Percentiles rank a stretch among this genome's conserved stretches.
phyloP scores from a whole-genome alignment of 805 yeast genomes.

The Sungouiella blattae region DNA sequence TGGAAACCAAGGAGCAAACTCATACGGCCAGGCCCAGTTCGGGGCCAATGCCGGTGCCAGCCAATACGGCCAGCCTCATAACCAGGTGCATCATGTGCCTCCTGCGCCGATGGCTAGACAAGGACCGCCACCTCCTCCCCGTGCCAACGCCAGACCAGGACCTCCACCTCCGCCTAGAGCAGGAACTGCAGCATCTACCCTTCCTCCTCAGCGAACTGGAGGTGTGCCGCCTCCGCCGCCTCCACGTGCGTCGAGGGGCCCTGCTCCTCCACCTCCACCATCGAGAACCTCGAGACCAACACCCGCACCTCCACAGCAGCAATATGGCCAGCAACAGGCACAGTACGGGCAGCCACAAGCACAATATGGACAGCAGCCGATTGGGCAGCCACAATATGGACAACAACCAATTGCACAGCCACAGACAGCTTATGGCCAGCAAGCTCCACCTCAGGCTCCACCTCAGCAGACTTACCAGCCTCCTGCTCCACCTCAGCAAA shows the following conservation, averaged over 20 bases:
- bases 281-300: constrained; percentile 18
- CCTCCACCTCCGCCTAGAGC: constrained; percentile 8
- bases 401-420: neutral
- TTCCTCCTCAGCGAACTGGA: neutral
- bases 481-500: constrained; percentile 16
- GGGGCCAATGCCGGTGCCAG: no score
- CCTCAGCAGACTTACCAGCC: constrained; percentile 7
- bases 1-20: no score
- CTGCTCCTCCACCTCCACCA: constrained; percentile 15
- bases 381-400: neutral
- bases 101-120: no score
- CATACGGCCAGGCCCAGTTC: no score
- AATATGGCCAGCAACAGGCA: neutral
- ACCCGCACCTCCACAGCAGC: constrained; percentile 7
- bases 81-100: no score
- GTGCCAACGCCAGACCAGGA: constrained; percentile 5
- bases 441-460: constrained; percentile 10
- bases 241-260: constrained; percentile 16
- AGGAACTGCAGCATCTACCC: neutral
- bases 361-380: neutral
- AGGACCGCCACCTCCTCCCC: constrained; percentile 1
- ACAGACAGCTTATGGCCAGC: neutral
- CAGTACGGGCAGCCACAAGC: constrained; percentile 1
- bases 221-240: constrained; percentile 16
- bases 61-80: no score